A percentile compares a stretch with the other conserved stretches of the same genome.
Evolutionary conservation across 75 land plant species (phyloP).

Genomic region (Selaginella moellendorffii): DNA sequence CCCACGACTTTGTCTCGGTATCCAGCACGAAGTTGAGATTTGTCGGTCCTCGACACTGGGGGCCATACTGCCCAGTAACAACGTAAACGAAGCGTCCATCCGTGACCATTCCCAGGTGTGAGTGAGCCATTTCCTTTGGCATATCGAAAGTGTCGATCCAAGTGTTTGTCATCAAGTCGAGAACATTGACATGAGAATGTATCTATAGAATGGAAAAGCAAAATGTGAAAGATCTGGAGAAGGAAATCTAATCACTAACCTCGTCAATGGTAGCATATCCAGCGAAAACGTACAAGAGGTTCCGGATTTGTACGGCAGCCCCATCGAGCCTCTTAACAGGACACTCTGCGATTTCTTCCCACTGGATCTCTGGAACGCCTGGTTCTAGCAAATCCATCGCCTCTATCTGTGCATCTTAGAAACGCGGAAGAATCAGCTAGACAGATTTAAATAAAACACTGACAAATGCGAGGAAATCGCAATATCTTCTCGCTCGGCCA

Average conservation of each 20-base stretch:
- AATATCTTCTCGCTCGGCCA: neutral
- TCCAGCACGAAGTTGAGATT: conserved; percentile 64
- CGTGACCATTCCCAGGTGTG: conserved; percentile 87
- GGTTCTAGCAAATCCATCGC: neutral
- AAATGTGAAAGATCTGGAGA: neutral
- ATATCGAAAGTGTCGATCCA: conserved; percentile 71
- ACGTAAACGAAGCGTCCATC: conserved; percentile 85
- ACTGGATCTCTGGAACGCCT: conserved; percentile 36
- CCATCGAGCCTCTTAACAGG: conserved; percentile 94
- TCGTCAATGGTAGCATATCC: conserved; percentile 70
- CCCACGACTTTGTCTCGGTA: conserved; percentile 61
- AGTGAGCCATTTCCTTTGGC: conserved; percentile 96
- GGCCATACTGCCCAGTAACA: conserved; percentile 86
- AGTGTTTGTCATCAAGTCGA: conserved; percentile 45
- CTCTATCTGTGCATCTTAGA: neutral
- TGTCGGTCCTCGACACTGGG: conserved; percentile 87
- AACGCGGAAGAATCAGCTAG: neutral
- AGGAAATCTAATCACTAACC: conserved; percentile 29
- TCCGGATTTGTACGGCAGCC: conserved; percentile 61
- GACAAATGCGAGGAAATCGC: no score
- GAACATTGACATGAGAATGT: conserved; percentile 82
- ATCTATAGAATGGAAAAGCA: neutral
- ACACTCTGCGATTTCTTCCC: conserved; percentile 76
- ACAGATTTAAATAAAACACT: no score
- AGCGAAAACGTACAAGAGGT: conserved; percentile 76